Conservation (phyloP, 108 stramenopile genomes). For the Poteriospumella lacustris region DNA sequence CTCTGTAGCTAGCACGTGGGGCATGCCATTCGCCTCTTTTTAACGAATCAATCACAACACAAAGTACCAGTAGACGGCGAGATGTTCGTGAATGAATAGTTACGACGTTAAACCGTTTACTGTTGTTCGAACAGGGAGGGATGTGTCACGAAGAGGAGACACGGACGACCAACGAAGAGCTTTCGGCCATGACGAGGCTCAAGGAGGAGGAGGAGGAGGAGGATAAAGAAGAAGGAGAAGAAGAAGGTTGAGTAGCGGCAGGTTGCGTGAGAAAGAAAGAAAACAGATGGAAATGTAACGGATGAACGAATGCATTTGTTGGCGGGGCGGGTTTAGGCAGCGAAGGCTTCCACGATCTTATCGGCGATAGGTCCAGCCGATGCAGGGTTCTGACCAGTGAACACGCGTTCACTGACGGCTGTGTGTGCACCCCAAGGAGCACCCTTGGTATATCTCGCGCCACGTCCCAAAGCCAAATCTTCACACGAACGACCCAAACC, state of each 20-base stretch:
- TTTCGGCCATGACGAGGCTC: neutral
- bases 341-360: conserved; percentile 34
- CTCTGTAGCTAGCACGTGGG: no score
- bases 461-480: conserved; percentile 36
- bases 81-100: neutral
- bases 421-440: conserved; percentile 39
- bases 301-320: conserved; percentile 24
- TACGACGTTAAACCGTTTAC: neutral
- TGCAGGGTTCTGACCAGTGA: conserved; percentile 50
- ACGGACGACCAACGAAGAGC: neutral
- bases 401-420: conserved; percentile 35
- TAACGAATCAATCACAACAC: no score
- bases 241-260: neutral
- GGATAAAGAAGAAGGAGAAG: neutral
- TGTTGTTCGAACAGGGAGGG: neutral
- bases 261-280: neutral
- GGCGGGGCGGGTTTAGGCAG: conserved; percentile 14
- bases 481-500: conserved; percentile 24
- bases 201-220: neutral
- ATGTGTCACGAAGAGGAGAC: neutral
- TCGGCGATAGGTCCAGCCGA: conserved; percentile 37
- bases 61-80: neutral
- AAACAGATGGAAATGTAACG: neutral
- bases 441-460: conserved; percentile 37
- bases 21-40: no score